Conservation (phyloP, 768 basidiomycete species). For the Suillus discolor region DNA sequence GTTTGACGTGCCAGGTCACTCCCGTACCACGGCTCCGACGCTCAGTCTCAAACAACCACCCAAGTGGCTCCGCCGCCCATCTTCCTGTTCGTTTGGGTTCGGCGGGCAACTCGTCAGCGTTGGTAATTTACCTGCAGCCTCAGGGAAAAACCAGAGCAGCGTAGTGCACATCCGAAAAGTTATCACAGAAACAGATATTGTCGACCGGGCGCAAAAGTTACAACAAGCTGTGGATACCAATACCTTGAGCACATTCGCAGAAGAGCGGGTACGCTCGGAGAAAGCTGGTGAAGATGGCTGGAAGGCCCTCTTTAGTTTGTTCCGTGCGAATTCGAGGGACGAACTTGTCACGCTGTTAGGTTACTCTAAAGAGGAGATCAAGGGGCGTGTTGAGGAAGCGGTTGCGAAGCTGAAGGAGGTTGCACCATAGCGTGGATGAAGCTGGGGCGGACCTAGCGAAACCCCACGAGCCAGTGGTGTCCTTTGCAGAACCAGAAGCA, state of each 20-base stretch:
- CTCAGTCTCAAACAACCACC: conserved; percentile 91
- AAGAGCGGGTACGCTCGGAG: conserved; percentile 43
- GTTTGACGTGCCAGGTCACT: conserved; percentile 68
- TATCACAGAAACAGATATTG: conserved; percentile 72
- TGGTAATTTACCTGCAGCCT: conserved; percentile 69
- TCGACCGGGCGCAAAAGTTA: conserved; percentile 72
- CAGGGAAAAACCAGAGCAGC: conserved; percentile 82
- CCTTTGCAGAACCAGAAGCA: conserved; percentile 76
- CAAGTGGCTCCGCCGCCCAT: conserved; percentile 90
- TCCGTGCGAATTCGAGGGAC: conserved; percentile 86
- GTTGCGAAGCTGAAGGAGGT: conserved; percentile 69
- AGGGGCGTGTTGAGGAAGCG: conserved; percentile 77
- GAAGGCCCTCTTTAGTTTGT: conserved; percentile 86
- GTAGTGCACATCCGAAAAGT: conserved; percentile 80
- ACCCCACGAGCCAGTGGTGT: conserved; percentile 75
- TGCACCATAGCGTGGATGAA: conserved; percentile 38
- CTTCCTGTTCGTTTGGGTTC: conserved; percentile 84
- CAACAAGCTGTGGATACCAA: conserved; percentile 61
- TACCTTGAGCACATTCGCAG: conserved; percentile 67
- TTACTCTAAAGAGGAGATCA: conserved; percentile 88
- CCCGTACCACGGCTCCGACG: conserved; percentile 53
- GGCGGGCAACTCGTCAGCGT: conserved; percentile 86
- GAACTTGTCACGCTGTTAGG: conserved; percentile 90
- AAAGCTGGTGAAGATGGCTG: conserved; percentile 59
- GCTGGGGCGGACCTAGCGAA: conserved; percentile 44